These are phyloP conservation scores for Canariomyces notabilis DNA, from an alignment of 2,329 filamentous ascomycete species.

Conservation along the genomic window DNA sequence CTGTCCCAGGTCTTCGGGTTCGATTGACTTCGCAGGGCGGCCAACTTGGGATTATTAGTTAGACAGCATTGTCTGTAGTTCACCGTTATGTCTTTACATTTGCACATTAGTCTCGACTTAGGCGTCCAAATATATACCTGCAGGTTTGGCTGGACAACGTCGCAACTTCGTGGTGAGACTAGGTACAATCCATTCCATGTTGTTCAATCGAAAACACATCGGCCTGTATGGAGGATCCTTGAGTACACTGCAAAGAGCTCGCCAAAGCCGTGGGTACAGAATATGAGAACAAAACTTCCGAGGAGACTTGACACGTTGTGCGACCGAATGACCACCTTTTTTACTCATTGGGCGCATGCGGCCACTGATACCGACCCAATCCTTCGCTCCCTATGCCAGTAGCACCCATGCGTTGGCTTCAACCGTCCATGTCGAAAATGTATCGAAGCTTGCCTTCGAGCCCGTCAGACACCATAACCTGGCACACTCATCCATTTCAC, in stretches of 20 bases:
- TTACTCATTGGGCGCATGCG: conserved; percentile 13
- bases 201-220: no score
- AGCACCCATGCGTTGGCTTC: neutral
- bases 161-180: no score
- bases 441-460: neutral
- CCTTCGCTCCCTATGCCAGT: neutral
- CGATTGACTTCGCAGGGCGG: conserved; percentile 13
- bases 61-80: neutral
- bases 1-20: conserved; percentile 2
- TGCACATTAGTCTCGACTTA: no score
- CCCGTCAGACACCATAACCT: neutral
- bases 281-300: no score
- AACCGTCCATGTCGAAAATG: neutral
- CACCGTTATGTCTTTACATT: no score
- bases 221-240: no score
- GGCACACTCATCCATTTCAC: neutral
- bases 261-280: no score
- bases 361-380: conserved; percentile 1
- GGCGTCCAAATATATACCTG: no score
- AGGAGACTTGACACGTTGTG: conserved; percentile 12
- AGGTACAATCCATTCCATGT: no score
- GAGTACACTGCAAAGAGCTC: no score
- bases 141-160: no score
- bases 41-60: neutral
- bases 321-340: conserved; percentile 1